Base-by-base conservation (phyloP, 352 stramenopile genomes). In the Phytophthora brassicae region DNA sequence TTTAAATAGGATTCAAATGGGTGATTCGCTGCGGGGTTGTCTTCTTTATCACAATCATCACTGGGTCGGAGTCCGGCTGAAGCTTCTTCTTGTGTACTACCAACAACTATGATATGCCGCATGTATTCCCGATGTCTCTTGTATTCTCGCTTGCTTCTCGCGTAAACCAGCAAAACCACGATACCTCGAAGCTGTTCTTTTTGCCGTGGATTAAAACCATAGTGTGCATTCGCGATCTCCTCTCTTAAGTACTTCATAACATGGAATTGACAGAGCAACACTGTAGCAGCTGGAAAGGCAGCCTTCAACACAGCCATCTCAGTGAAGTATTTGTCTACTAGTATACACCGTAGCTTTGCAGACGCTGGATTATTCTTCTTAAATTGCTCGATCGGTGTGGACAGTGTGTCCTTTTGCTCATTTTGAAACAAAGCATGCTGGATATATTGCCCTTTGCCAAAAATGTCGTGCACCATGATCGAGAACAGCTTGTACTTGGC, bases 241-340 rank as follows among this genome's bases (percentile, higher is more conserved):
- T 65, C 45, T 7, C 42, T 33, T 2, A 74, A 48, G 4, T 55
- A 67, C 35, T 70, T 72, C 0, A 74, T 45, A 0, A 70, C 66
- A 17, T 74, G 67, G 20, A 72, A 79, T 20, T 74, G 49, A 38
- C 53, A 75, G 0, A 79, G 19, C 0, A 75, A 28, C 1, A 79
- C n/a, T 0, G n/a, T 46, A 0, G 41, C 61, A 13, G 42, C n/a
- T 0, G 60, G 66, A 24, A 78, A 65, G 2, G 12, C 23, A 6
- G 22, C 14, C 9, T 57, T 48, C 5, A 72, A 26, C 17, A 57
- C 33, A 3, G 1, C 16, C 2, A 65, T 62, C 26, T 75, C 62
- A 1, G 43, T 66, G 44, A 79, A 75, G 11, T 74, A 60, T 24
- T 77, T 70, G 38, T 74, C 58, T 9, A 71, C 56, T 7, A 74